These are phyloP conservation scores for Gossypium laxum DNA, from an alignment of 441 rosid genomes.

Conservation along the genomic window DNA sequence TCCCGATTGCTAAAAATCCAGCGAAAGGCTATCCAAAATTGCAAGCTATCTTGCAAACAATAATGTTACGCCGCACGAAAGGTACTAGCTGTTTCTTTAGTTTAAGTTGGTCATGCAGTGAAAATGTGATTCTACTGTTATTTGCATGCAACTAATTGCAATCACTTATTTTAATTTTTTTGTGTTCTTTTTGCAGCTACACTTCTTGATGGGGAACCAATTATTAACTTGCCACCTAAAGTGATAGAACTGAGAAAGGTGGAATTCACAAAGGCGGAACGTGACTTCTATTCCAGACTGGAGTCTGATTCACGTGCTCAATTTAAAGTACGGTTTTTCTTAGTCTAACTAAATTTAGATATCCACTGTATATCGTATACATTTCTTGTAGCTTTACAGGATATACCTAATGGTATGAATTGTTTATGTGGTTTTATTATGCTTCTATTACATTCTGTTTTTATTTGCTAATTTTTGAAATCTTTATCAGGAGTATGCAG, in stretches of 20 bases:
- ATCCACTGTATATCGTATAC: not conserved
- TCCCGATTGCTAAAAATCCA: slow-evolving; percentile 52
- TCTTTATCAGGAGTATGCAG: slow-evolving; percentile 68
- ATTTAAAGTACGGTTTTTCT: slow-evolving; percentile 42
- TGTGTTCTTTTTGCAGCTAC: slow-evolving; percentile 36
- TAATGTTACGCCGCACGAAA: slow-evolving; percentile 92
- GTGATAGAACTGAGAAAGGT: slow-evolving; percentile 54
- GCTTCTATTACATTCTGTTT: not conserved
- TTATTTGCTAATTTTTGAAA: slow-evolving; percentile 2
- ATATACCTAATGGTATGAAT: not conserved
- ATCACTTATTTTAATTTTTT: slow-evolving; percentile 9
- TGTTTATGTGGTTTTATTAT: not conserved
- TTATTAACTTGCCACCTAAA: slow-evolving; percentile 69
- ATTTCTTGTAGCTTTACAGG: not conserved
- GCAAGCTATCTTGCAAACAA: slow-evolving; percentile 68
- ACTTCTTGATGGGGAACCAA: slow-evolving; percentile 73
- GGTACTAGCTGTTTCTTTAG: slow-evolving; percentile 34
- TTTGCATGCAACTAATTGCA: slow-evolving; percentile 7
- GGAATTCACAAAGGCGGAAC: slow-evolving; percentile 70
- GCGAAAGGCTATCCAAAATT: slow-evolving; percentile 56
- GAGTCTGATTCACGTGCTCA: slow-evolving; percentile 75
- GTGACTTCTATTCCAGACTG: slow-evolving; percentile 63
- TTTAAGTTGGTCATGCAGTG: not conserved
- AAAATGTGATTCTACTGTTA: not conserved
- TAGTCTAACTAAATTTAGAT: not conserved